Evolutionary conservation across 768 basidiomycete species (phyloP).

Genomic region (Mycena albidolilacea): DNA sequence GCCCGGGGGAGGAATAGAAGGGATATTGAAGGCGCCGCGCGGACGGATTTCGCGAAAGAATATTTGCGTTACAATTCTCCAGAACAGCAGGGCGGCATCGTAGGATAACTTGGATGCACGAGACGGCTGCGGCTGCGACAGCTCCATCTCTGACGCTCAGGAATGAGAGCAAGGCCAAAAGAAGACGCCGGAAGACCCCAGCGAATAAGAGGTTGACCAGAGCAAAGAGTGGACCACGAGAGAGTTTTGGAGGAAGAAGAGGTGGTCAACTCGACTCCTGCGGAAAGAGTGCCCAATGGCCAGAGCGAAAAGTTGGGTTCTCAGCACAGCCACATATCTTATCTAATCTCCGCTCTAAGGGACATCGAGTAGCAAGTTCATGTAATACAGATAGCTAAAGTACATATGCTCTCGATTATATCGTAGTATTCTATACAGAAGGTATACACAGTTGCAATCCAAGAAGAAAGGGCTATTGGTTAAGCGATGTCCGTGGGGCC

Average conservation of each 20-base stretch:
- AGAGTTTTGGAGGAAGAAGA: too few species aligned
- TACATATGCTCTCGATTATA: slow-evolving; percentile 14
- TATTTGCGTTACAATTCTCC: slow-evolving; percentile 88
- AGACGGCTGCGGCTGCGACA: neutral
- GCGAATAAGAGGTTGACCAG: too few species aligned
- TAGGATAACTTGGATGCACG: slow-evolving; percentile 56
- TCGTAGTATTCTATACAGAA: slow-evolving; percentile 25
- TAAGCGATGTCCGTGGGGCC: slow-evolving; percentile 46
- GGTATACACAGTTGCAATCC: slow-evolving; percentile 29
- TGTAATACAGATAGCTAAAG: slow-evolving; percentile 27
- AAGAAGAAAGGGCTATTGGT: slow-evolving; percentile 19
- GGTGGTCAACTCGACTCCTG: too few species aligned
- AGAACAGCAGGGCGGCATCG: slow-evolving; percentile 85
- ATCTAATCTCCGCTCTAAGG: too few species aligned
- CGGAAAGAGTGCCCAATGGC: too few species aligned
- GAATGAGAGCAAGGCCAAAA: too few species aligned
- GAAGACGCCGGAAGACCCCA: too few species aligned
- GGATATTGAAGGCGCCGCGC: slow-evolving; percentile 94
- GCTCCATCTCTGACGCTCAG: neutral
- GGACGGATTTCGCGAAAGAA: slow-evolving; percentile 98
- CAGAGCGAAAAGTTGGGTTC: neutral
- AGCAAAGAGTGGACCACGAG: too few species aligned
- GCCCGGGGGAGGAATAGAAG: slow-evolving; percentile 48
- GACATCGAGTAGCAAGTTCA: neutral
- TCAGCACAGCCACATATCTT: too few species aligned